Evolutionary conservation across 257 asterid species (phyloP).

Genomic region (Plantago elongata): DNA sequence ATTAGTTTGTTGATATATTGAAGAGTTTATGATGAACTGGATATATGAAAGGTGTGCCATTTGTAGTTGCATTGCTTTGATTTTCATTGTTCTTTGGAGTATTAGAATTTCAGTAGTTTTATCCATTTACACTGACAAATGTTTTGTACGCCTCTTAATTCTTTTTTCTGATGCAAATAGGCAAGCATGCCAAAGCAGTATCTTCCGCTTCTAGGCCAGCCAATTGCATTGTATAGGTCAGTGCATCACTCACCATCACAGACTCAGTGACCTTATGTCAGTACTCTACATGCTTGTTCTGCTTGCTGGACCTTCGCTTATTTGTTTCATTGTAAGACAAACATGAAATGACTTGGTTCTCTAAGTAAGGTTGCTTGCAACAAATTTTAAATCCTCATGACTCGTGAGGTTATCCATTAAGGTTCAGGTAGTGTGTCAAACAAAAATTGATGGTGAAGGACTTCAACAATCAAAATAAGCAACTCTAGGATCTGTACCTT

Average conservation of each 20-base stretch:
- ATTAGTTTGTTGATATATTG: conserved; percentile 10
- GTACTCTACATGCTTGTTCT: background rate
- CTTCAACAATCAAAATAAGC: background rate
- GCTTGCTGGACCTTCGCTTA: background rate
- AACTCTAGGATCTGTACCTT: conserved; percentile 8
- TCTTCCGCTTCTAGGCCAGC: conserved; percentile 95
- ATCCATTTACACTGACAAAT: conserved; percentile 2
- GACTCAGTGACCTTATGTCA: background rate
- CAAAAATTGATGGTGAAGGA: conserved; percentile 10
- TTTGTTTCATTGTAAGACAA: background rate
- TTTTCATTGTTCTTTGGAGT: conserved; percentile 3
- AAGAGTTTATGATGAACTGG: background rate
- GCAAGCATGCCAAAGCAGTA: conserved; percentile 99
- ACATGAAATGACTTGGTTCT: background rate
- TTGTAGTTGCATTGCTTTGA: conserved; percentile 1
- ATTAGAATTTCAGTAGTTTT: conserved; percentile 8
- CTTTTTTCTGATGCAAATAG: conserved; percentile 46
- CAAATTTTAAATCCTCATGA: too few species aligned
- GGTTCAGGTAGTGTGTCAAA: background rate
- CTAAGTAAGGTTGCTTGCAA: too few species aligned
- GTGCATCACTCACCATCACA: conserved; percentile 2
- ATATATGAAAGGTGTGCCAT: conserved; percentile 10
- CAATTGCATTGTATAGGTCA: conserved; percentile 94
- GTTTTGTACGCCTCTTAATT: conserved; percentile 6
- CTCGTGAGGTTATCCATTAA: too few species aligned